phyloP scores from a whole-genome alignment of 805 yeast species.

The Pichia nakasei region DNA sequence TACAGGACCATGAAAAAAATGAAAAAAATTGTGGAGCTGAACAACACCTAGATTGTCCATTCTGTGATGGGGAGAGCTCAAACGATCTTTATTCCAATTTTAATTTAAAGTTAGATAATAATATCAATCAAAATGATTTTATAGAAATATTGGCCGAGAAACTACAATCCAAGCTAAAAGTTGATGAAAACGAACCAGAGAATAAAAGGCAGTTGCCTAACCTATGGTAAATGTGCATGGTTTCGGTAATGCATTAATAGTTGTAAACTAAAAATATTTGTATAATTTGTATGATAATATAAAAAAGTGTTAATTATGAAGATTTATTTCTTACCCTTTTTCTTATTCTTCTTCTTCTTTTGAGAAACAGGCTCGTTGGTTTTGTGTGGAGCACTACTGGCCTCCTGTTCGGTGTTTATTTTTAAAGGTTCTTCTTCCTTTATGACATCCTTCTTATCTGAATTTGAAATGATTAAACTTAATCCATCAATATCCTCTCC shows the following conservation, averaged over 20 bases:
- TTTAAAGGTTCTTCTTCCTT: constrained; percentile 2
- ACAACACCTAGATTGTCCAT: constrained; percentile 6
- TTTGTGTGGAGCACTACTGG: background rate
- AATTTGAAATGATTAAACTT: constrained; percentile 19
- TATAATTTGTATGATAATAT: background rate
- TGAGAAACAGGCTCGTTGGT: background rate
- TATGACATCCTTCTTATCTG: constrained; percentile 12
- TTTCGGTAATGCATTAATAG: no score
- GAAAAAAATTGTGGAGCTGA: background rate
- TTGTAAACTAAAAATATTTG: no score
- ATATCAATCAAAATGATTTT: constrained; percentile 1
- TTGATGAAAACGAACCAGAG: background rate
- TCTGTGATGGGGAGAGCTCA: constrained; percentile 1
- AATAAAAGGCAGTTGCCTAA: background rate
- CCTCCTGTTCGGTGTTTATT: background rate
- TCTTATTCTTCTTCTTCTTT: constrained; percentile 14
- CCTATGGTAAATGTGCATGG: constrained; percentile 9
- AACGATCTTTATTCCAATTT: background rate
- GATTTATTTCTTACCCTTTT: constrained; percentile 17
- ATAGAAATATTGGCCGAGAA: constrained; percentile 6
- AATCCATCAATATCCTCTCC: constrained; percentile 21
- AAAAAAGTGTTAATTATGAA: no score
- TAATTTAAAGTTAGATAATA: background rate
- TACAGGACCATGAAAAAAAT: background rate
- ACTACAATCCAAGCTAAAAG: constrained; percentile 3